Evolutionary conservation across 495 filamentous ascomycete species (phyloP), one percentile per base, ranked within the genome.

Genomic region (Talaromyces trachyspermus): DNA sequence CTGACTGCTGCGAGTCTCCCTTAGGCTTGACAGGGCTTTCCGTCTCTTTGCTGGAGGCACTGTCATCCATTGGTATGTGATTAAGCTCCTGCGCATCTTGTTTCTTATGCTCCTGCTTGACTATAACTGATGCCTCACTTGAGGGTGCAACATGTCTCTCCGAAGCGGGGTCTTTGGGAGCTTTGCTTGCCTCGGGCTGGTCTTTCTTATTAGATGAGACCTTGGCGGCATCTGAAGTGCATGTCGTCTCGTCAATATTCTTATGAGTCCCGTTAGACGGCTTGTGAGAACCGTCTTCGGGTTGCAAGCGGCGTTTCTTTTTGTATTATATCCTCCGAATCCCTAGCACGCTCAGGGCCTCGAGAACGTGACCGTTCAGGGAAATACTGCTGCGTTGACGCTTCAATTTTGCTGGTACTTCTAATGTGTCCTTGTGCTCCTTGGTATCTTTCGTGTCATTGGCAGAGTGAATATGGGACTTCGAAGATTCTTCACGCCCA

Each of bases 321-420:
- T 51, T 60, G 55, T 8, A 52, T 50, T 22, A 42, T 26, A 12
- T 49, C 48, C 35, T 43, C 48, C 8, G 39, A 33, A 11, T 35
- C 48, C 33, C 24, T 42, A 3, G 38, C 38, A 10, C 22, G 24
- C 17, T 64, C 71, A 15, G 60, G 60, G 26, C 76, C 77, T 19
- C 71, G 64, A 27, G 71, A 69, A 22, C 72, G 73, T 42, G 70
- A 75, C 48, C 79, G 70, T 38, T 85, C 80, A 2, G 85, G 85
- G 83, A 86, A 11, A 71, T 74, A 54, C 85, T 88, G 43, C 71
- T 68, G 30, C 85, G 77, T 52, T 79, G 75, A 35, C 85, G 76
- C 55, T 88, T 89, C 39, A 78, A 46, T 10, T 41, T 43, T 30
- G 53, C 39, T 5, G 51, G 47, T 15, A 35, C 30, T 52, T 60